Conservation (phyloP, 2,329 filamentous ascomycete genomes). For the Paracorniculantispora psalliotae region DNA sequence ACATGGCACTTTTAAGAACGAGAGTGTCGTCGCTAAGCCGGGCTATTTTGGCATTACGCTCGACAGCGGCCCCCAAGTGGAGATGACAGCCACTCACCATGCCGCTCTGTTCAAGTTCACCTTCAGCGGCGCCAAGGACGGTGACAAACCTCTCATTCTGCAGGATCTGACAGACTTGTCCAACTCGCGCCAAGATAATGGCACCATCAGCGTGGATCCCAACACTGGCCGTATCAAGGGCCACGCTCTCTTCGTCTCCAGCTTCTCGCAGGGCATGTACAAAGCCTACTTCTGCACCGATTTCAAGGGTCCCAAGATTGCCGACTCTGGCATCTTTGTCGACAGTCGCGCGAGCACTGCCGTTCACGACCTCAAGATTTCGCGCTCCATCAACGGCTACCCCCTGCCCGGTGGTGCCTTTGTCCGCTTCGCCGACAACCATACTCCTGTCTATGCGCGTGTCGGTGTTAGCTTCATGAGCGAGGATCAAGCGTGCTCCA, state of each 20-base stretch:
- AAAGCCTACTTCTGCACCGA: constrained; percentile 62
- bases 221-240: constrained; percentile 57
- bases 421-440: constrained; percentile 50
- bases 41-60: constrained; percentile 62
- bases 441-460: constrained; percentile 54
- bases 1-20: constrained; percentile 42
- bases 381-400: constrained; percentile 46
- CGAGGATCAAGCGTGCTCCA: constrained; percentile 58
- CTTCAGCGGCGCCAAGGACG: constrained; percentile 42
- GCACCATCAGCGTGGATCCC: constrained; percentile 48
- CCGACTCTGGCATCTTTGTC: constrained; percentile 57
- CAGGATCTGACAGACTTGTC: constrained; percentile 62
- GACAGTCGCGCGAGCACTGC: constrained; percentile 49
- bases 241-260: constrained; percentile 57
- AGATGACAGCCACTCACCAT: constrained; percentile 65
- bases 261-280: constrained; percentile 60
- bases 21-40: constrained; percentile 51
- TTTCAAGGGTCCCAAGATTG: constrained; percentile 53
- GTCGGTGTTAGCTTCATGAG: constrained; percentile 69
- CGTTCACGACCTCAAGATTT: constrained; percentile 43
- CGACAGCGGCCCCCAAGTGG: constrained; percentile 51
- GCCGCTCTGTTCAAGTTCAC: constrained; percentile 62
- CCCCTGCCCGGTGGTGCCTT: constrained; percentile 59
- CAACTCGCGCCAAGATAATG: constrained; percentile 54
- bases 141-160: constrained; percentile 53